phyloP scores from a whole-genome alignment of 371 early-diverging fungal species.

The Mucor mucedo region DNA sequence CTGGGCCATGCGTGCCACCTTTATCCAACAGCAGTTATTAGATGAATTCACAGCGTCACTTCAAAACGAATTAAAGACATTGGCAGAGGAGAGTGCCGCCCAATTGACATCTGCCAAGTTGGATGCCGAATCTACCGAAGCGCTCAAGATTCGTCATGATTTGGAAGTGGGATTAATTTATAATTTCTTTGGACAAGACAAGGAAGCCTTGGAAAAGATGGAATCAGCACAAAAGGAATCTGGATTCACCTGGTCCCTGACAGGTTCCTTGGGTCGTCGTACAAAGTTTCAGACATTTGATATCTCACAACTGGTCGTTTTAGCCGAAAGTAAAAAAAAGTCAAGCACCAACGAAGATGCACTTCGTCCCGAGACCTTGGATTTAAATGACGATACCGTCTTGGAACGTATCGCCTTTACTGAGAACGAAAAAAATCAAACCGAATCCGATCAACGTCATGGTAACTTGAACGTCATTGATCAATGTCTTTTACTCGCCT shows the following conservation, averaged over 20 bases:
- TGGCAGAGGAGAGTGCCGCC: conserved; percentile 31
- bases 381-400: conserved; percentile 89
- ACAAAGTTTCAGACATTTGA: conserved; percentile 93
- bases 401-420: conserved; percentile 79
- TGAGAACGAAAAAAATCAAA: conserved; percentile 46
- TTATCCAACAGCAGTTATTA: conserved; percentile 84
- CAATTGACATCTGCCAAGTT: conserved; percentile 20
- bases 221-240: conserved; percentile 77
- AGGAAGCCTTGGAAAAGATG: conserved; percentile 70
- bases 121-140: conserved; percentile 18
- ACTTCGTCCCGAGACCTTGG: conserved; percentile 70
- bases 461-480: conserved; percentile 76
- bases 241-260: conserved; percentile 82
- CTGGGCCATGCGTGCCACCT: conserved; percentile 79
- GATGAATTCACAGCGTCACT: conserved; percentile 85
- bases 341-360: conserved; percentile 21
- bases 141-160: conserved; percentile 67
- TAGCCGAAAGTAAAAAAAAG: conserved; percentile 76
- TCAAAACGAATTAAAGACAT: conserved; percentile 49
- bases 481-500: conserved; percentile 88
- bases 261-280: conserved; percentile 89
- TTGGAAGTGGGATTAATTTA: conserved; percentile 80
- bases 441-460: conserved; percentile 49
- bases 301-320: conserved; percentile 87
- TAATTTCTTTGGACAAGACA: conserved; percentile 77